phyloP scores from a whole-genome alignment of 2,329 filamentous ascomycete genomes.

The Sarocladium strictum region DNA sequence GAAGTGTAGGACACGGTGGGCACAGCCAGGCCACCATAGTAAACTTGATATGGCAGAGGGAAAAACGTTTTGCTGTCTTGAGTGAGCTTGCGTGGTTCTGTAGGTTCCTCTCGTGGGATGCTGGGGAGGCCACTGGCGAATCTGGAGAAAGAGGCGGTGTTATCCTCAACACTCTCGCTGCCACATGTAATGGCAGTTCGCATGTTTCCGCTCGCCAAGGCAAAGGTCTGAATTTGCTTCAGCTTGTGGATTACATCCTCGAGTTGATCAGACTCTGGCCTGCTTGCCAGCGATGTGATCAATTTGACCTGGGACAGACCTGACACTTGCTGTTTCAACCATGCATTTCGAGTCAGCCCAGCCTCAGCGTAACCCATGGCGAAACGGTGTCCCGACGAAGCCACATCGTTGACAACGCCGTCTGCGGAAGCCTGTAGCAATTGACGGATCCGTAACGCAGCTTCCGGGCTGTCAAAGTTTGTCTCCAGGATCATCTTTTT shows the following conservation, averaged over 20 bases:
- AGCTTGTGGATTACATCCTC: constrained; percentile 74
- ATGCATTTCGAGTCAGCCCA: constrained; percentile 64
- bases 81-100: constrained; percentile 29
- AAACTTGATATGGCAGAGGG: constrained; percentile 92
- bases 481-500: constrained; percentile 78
- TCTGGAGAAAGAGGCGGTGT: constrained; percentile 62
- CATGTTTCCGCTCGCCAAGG: constrained; percentile 62
- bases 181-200: constrained; percentile 86
- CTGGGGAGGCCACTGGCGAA: constrained; percentile 50
- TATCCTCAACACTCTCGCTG: constrained; percentile 60
- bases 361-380: constrained; percentile 81
- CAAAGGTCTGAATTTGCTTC: constrained; percentile 76
- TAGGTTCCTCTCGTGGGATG: constrained; percentile 39
- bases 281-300: constrained; percentile 70
- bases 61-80: constrained; percentile 75
- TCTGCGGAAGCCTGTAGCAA: constrained; percentile 82
- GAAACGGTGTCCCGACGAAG: constrained; percentile 82
- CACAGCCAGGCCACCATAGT: constrained; percentile 79
- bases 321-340: constrained; percentile 74
- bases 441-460: constrained; percentile 76
- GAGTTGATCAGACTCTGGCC: constrained; percentile 63
- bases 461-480: constrained; percentile 79
- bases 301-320: constrained; percentile 89
- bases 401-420: constrained; percentile 86
- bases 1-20: constrained; percentile 80